Conservation (phyloP, 169 alveolate genomes). For the Eimeria falciformis region DNA sequence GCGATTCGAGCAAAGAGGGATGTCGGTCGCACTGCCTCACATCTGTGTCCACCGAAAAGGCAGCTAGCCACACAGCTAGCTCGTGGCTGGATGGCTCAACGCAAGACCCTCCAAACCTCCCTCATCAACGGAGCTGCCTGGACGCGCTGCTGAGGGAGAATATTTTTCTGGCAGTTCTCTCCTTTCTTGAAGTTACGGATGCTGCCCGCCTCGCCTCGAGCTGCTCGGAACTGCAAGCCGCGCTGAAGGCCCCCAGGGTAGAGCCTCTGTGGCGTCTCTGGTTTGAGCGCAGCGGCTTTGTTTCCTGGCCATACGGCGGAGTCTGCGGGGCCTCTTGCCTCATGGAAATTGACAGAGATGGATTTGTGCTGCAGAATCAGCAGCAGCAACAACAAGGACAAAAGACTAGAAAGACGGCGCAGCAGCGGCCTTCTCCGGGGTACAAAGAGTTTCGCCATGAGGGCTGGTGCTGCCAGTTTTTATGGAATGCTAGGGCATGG, state of each 20-base stretch:
- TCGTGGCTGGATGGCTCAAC: constrained; percentile 21
- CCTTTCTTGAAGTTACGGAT: constrained; percentile 56
- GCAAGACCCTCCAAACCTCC: background rate
- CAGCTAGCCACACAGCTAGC: background rate
- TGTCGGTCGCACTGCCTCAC: no score
- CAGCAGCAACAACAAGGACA: constrained; percentile 28
- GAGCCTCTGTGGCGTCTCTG: constrained; percentile 69
- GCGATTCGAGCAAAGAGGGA: background rate
- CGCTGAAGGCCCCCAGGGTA: constrained; percentile 51
- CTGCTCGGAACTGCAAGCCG: constrained; percentile 46
- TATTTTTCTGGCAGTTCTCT: constrained; percentile 46
- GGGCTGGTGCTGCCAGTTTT: constrained; percentile 70
- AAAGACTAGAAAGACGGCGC: background rate
- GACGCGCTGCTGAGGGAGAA: constrained; percentile 61
- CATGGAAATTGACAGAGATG: constrained; percentile 44
- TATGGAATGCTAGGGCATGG: constrained; percentile 52
- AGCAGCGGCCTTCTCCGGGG: constrained; percentile 19
- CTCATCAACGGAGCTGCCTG: constrained; percentile 45
- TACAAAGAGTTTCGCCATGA: constrained; percentile 59
- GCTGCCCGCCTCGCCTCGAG: constrained; percentile 49
- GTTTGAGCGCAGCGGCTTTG: constrained; percentile 64
- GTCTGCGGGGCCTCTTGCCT: constrained; percentile 53
- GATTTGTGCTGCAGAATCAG: constrained; percentile 17
- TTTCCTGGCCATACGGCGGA: constrained; percentile 71
- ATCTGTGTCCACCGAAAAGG: no score